Percentiles rank a stretch among this genome's conserved stretches.
phyloP scores from a whole-genome alignment of 192 early-diverging fungal genomes.

The Umbelopsis sp. region DNA sequence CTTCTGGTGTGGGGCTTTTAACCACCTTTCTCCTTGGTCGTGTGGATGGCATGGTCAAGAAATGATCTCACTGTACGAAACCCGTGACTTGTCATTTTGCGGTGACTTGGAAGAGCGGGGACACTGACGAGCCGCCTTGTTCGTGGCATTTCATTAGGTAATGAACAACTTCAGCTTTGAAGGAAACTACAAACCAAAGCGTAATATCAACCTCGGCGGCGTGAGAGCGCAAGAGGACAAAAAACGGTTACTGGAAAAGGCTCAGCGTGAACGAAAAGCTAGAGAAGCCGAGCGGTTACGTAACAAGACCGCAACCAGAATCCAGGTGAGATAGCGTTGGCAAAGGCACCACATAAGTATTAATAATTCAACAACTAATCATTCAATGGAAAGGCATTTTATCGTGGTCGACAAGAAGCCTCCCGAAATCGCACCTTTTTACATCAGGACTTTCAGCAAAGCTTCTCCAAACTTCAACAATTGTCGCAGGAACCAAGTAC shows the following conservation, averaged over 20 bases:
- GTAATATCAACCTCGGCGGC: conserved; percentile 85
- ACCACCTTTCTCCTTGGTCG: conserved; percentile 10
- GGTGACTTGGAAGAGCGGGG: neutral
- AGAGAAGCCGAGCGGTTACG: conserved; percentile 71
- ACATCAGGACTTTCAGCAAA: neutral
- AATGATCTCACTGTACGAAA: neutral
- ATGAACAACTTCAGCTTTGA: conserved; percentile 69
- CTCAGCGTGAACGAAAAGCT: conserved; percentile 69
- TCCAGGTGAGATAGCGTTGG: conserved; percentile 56
- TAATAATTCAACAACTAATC: neutral
- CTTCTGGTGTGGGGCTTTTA: conserved; percentile 5
- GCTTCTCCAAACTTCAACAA: neutral
- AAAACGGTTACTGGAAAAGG: conserved; percentile 62
- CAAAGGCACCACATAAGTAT: neutral
- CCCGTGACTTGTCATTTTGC: conserved; percentile 5
- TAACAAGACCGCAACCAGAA: conserved; percentile 52
- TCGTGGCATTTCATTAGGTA: conserved; percentile 5
- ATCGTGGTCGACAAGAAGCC: conserved; percentile 51
- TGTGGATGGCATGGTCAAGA: conserved; percentile 7
- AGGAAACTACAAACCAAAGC: conserved; percentile 74
- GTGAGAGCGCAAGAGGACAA: conserved; percentile 67
- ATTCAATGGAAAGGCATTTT: conserved; percentile 52
- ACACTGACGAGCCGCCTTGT: neutral
- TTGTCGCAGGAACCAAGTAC: neutral
- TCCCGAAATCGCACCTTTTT: neutral